These are phyloP conservation scores for Exophiala sideris DNA, from an alignment of 2,329 filamentous ascomycete species.

Conservation along the genomic window DNA sequence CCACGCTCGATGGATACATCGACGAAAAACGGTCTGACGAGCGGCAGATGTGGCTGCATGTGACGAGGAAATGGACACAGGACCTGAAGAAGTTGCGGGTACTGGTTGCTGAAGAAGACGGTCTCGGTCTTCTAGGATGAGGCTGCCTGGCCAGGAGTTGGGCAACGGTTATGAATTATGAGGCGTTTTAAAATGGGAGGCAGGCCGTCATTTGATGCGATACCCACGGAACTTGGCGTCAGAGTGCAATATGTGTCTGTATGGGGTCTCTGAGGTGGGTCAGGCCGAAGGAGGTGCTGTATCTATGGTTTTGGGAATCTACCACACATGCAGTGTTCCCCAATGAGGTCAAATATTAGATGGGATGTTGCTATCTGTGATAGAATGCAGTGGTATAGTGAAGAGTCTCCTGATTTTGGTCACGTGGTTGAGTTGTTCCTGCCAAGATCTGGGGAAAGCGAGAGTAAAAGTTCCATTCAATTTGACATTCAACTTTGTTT, in stretches of 20 bases:
- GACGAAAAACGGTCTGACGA: constrained; percentile 29
- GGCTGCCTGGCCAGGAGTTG: not conserved
- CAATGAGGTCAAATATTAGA: too few relatives aligned
- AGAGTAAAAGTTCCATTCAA: not conserved
- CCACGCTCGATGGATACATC: constrained; percentile 24
- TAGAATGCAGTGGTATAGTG: too few relatives aligned
- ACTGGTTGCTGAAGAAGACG: constrained; percentile 27
- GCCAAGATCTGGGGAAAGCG: constrained; percentile 19
- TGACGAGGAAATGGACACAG: constrained; percentile 29
- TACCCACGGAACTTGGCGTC: constrained; percentile 8
- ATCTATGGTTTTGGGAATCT: too few relatives aligned
- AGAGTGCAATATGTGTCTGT: not conserved
- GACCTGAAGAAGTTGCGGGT: constrained; percentile 27
- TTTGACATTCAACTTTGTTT: too few relatives aligned
- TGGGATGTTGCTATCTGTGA: too few relatives aligned
- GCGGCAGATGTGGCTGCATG: constrained; percentile 26
- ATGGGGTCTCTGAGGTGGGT: constrained; percentile 1
- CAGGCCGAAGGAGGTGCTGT: too few relatives aligned
- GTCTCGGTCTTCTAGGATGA: constrained; percentile 24
- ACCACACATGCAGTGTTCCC: too few relatives aligned
- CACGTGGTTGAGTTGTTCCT: constrained; percentile 1
- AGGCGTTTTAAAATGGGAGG: constrained; percentile 3
- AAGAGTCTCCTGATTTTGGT: not conserved
- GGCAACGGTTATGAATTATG: constrained; percentile 1
- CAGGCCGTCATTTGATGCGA: constrained; percentile 5